phyloP scores from a whole-genome alignment of 352 stramenopile genomes.

The Globisporangium middletonii region DNA sequence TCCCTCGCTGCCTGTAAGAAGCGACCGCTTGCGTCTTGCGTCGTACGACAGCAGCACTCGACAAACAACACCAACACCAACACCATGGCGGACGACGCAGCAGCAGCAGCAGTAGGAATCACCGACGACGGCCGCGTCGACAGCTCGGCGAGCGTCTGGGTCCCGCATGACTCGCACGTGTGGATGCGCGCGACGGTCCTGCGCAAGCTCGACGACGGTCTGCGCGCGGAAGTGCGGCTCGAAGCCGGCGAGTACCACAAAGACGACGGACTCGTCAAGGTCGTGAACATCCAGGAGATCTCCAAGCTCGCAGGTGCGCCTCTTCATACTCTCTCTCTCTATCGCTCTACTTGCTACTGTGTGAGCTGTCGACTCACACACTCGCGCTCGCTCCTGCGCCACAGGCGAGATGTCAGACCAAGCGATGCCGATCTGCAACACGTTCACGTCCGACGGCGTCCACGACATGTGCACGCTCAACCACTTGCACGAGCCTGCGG shows the following conservation, averaged over 20 bases:
- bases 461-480: conserved; percentile 81
- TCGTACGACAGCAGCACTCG: too few relatives aligned
- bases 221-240: conserved; percentile 51
- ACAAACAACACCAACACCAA: neutral
- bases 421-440: conserved; percentile 83
- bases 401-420: conserved; percentile 62
- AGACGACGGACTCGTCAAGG: conserved; percentile 54
- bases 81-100: conserved; percentile 25
- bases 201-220: conserved; percentile 38
- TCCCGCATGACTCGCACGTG: conserved; percentile 65
- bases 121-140: conserved; percentile 32
- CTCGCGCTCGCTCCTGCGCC: neutral
- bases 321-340: neutral
- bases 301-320: conserved; percentile 42
- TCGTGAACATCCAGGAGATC: conserved; percentile 61
- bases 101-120: neutral
- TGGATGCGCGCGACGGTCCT: conserved; percentile 79
- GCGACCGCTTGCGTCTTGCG: too few relatives aligned
- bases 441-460: conserved; percentile 52
- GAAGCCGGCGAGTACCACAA: conserved; percentile 45
- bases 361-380: neutral
- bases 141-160: conserved; percentile 72
- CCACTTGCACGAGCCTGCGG: conserved; percentile 69
- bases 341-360: neutral
- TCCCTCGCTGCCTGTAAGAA: too few relatives aligned